phyloP scores from a whole-genome alignment of 805 yeast genomes.

The Saccharomycopsis guyanensis region DNA sequence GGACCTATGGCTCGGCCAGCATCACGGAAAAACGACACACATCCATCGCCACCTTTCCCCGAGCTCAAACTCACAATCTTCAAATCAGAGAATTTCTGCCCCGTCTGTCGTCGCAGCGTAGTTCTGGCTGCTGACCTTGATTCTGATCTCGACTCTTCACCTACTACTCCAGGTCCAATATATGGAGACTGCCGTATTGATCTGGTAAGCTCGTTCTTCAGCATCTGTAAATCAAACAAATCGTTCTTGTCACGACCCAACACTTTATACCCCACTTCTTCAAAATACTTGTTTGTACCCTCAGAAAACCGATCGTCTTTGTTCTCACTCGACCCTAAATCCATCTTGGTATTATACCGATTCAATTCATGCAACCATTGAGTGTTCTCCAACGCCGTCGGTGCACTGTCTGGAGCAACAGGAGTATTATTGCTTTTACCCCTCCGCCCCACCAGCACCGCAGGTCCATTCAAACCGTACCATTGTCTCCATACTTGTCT shows the following conservation, averaged over 20 bases:
- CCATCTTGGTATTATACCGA: not conserved
- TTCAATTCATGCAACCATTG: not conserved
- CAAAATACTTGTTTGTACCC: not conserved
- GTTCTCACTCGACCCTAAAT: not conserved
- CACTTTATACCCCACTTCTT: not conserved
- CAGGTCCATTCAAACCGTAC: too few relatives aligned
- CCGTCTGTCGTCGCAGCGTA: not conserved
- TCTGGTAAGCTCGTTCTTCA: not conserved
- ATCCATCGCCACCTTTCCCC: conserved; percentile 88
- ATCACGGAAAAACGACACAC: conserved; percentile 78
- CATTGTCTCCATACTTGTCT: too few relatives aligned
- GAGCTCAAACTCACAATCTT: conserved; percentile 58
- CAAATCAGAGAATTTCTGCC: conserved; percentile 47
- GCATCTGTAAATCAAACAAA: not conserved
- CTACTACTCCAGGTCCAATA: not conserved
- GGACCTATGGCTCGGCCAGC: conserved; percentile 84
- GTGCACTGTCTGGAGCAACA: not conserved
- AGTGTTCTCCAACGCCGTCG: not conserved
- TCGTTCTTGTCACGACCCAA: not conserved
- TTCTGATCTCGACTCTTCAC: too few relatives aligned
- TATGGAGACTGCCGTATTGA: not conserved
- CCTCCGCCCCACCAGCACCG: too few relatives aligned
- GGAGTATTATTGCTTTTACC: too few relatives aligned
- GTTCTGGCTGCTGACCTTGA: not conserved
- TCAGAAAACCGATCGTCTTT: not conserved